These are phyloP conservation scores for Larix kaempferi DNA, from an alignment of 75 land plant genomes.

Conservation along the genomic window DNA sequence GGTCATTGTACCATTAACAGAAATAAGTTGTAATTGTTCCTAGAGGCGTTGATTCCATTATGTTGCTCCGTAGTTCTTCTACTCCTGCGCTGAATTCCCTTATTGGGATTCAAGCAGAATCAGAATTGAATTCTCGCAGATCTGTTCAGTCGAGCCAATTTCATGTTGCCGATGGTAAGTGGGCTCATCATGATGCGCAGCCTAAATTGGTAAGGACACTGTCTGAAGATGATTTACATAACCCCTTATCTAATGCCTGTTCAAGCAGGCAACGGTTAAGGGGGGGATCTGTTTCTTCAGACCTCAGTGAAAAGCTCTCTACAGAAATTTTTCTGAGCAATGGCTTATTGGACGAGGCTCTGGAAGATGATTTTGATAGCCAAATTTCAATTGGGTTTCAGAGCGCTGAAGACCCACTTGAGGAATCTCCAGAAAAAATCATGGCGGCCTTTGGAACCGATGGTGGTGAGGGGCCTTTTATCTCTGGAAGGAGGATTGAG, in stretches of 20 bases:
- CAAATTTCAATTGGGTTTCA: not conserved
- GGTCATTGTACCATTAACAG: too few relatives aligned
- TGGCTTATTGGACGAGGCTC: slow-evolving; percentile 8
- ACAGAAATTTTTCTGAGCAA: not conserved
- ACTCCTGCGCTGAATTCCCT: slow-evolving; percentile 30
- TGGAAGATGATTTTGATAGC: slow-evolving; percentile 1
- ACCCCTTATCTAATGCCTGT: not conserved
- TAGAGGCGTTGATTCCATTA: not conserved
- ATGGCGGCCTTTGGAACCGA: not conserved
- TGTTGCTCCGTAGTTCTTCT: slow-evolving; percentile 52
- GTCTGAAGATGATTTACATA: slow-evolving; percentile 17
- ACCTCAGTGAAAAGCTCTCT: not conserved
- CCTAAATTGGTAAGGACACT: slow-evolving; percentile 5
- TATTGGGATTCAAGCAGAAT: slow-evolving; percentile 9
- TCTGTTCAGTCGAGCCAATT: not conserved
- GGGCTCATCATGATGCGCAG: not conserved
- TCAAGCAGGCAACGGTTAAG: not conserved
- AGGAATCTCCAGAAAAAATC: not conserved
- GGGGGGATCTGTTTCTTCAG: not conserved
- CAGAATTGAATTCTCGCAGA: not conserved
- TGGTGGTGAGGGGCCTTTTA: not conserved
- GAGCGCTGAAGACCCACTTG: not conserved
- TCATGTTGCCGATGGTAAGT: not conserved
- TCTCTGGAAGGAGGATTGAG: slow-evolving; percentile 1
- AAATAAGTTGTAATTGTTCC: too few relatives aligned